Percentiles rank a stretch among this genome's conserved stretches.
These are phyloP conservation scores for Jatropha curcas DNA, from an alignment of 345 rosid species.

Conservation along the genomic window DNA sequence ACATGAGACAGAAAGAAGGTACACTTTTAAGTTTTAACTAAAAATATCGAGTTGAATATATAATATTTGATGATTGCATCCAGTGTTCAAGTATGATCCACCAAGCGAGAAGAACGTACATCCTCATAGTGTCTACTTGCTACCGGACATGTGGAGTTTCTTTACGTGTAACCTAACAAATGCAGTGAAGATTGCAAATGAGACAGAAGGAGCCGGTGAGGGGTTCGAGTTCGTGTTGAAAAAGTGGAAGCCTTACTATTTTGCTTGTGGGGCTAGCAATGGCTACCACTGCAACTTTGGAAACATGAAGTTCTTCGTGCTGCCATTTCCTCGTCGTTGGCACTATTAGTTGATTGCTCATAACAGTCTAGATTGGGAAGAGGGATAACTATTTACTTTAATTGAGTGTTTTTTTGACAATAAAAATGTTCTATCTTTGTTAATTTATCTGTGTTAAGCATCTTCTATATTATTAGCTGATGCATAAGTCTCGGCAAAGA, in stretches of 20 bases:
- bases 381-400: too few relatives aligned
- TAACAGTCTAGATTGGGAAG: too few relatives aligned
- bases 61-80: constrained; percentile 18
- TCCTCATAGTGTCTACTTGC: constrained; percentile 62
- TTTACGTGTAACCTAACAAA: constrained; percentile 44
- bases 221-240: constrained; percentile 62
- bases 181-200: constrained; percentile 50
- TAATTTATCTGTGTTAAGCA: too few relatives aligned
- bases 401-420: too few relatives aligned
- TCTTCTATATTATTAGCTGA: too few relatives aligned
- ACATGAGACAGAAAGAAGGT: too few relatives aligned
- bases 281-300: constrained; percentile 69
- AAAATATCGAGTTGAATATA: too few relatives aligned
- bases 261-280: constrained; percentile 59
- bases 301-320: constrained; percentile 57
- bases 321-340: constrained; percentile 44
- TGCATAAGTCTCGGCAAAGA: too few relatives aligned
- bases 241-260: constrained; percentile 48
- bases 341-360: too few relatives aligned
- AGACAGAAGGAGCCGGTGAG: constrained; percentile 50
- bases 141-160: constrained; percentile 49
- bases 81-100: constrained; percentile 72
- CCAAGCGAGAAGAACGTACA: constrained; percentile 40
- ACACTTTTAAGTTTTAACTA: too few relatives aligned
- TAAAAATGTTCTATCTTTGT: too few relatives aligned